Evolutionary conservation across 2,329 filamentous ascomycete species (phyloP).

Genomic region (Aspergillus calidoustus): DNA sequence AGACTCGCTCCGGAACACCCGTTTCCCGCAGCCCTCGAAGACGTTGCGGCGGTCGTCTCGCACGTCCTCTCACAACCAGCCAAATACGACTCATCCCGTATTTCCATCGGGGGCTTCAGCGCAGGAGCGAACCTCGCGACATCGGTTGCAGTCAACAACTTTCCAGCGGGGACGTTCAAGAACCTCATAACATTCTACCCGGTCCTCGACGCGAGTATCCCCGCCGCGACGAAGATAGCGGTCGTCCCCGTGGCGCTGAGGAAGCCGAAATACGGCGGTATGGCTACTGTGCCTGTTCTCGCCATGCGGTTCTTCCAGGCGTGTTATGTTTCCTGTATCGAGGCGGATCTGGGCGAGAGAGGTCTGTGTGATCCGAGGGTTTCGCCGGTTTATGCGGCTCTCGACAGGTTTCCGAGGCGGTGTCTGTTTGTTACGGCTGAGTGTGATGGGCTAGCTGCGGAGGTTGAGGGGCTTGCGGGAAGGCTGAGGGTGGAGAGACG

Average conservation of each 20-base stretch:
- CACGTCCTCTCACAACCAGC: conserved; percentile 37
- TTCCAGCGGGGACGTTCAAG: conserved; percentile 25
- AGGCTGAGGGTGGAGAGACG: conserved; percentile 17
- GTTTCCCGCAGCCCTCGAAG: conserved; percentile 44
- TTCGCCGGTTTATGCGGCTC: conserved; percentile 30
- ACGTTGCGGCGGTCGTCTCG: conserved; percentile 40
- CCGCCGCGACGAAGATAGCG: background rate
- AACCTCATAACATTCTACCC: conserved; percentile 39
- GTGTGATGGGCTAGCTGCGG: conserved; percentile 30
- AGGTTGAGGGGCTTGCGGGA: conserved; percentile 31
- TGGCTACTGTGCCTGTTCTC: conserved; percentile 13
- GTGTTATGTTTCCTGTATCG: conserved; percentile 28
- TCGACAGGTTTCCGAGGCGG: conserved; percentile 25
- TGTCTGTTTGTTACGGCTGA: conserved; percentile 32
- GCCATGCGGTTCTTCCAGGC: conserved; percentile 29
- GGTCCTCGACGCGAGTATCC: conserved; percentile 24
- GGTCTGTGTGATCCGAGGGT: conserved; percentile 28
- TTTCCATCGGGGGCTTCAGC: conserved; percentile 47
- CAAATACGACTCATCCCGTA: conserved; percentile 32
- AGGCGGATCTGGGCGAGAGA: background rate
- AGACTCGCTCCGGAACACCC: conserved; percentile 45
- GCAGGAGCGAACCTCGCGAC: conserved; percentile 44
- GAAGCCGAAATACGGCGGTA: background rate
- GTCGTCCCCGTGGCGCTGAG: background rate
- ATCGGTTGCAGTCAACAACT: conserved; percentile 11